A percentile compares a stretch with the other conserved stretches of the same genome.
phyloP scores from a whole-genome alignment of 2,329 filamentous ascomycete species.

The Nectriaceae sp. region DNA sequence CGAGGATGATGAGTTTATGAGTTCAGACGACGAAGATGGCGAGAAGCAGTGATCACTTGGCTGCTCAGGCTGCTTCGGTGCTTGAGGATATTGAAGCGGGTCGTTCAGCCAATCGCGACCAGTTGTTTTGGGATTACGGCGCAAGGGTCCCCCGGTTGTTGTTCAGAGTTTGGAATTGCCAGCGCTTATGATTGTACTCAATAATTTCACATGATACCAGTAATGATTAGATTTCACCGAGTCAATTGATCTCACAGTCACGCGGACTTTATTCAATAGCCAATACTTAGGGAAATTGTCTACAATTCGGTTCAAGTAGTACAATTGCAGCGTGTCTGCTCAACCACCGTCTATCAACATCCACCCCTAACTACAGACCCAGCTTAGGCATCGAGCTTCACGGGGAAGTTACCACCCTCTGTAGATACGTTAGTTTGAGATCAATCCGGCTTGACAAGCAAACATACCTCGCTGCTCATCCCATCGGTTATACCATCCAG shows the following conservation, averaged over 20 bases:
- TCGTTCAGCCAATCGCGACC: constrained; percentile 20
- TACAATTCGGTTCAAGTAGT: constrained; percentile 36
- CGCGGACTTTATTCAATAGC: constrained; percentile 10
- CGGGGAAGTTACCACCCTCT: constrained; percentile 71
- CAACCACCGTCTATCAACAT: constrained; percentile 30
- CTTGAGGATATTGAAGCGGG: constrained; percentile 5
- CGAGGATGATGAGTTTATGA: constrained; percentile 76
- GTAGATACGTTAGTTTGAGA: constrained; percentile 31
- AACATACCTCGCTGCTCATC: constrained; percentile 91
- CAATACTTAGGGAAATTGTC: constrained; percentile 27
- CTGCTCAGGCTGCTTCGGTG: background rate
- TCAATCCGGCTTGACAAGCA: constrained; percentile 2
- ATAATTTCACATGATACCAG: constrained; percentile 24
- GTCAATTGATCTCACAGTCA: constrained; percentile 18
- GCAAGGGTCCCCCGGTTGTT: constrained; percentile 19
- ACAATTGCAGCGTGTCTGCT: constrained; percentile 39
- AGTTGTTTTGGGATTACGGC: constrained; percentile 25
- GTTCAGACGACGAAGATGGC: constrained; percentile 62
- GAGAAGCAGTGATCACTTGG: constrained; percentile 23
- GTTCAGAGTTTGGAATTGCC: constrained; percentile 15
- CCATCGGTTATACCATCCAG: constrained; percentile 91
- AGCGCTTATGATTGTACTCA: constrained; percentile 16
- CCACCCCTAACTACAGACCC: constrained; percentile 23
- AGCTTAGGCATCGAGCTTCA: constrained; percentile 60
- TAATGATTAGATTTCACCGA: too few species aligned